A percentile compares a stretch with the other conserved stretches of the same genome.
Evolutionary conservation across 2,329 filamentous ascomycete genomes (phyloP).

Genomic region (Hymenoscyphus infarciens): DNA sequence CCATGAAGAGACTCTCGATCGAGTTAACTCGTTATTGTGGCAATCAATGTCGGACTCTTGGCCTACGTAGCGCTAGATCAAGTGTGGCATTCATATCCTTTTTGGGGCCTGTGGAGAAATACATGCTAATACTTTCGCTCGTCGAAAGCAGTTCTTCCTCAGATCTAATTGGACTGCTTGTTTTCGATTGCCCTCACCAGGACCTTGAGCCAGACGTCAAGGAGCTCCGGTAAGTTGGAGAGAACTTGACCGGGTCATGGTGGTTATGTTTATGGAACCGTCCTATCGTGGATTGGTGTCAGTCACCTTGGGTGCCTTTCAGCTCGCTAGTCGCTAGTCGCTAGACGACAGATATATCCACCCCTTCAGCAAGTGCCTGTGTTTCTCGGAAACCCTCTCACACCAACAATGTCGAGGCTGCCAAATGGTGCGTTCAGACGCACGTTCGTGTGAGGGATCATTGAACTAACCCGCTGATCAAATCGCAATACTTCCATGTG

Average conservation of each 20-base stretch:
- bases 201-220: neutral
- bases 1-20: neutral
- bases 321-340: slow-evolving; percentile 3
- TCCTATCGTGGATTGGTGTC: neutral
- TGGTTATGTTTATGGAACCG: neutral
- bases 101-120: neutral
- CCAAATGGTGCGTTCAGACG: slow-evolving; percentile 4
- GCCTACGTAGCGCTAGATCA: neutral
- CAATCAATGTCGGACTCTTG: neutral
- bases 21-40: neutral
- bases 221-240: neutral
- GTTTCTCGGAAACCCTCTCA: too few relatives aligned
- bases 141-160: neutral
- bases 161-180: neutral
- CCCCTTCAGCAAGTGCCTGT: neutral
- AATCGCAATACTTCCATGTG: slow-evolving; percentile 24
- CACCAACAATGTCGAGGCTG: neutral
- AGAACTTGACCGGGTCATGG: neutral
- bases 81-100: neutral
- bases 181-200: too few relatives aligned
- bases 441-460: slow-evolving; percentile 5
- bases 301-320: neutral
- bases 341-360: neutral
- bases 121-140: neutral
- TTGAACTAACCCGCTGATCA: slow-evolving; percentile 13